These are phyloP conservation scores for Pyrus pyrifolia DNA, from an alignment of 306 rosid species.

Conservation along the genomic window DNA sequence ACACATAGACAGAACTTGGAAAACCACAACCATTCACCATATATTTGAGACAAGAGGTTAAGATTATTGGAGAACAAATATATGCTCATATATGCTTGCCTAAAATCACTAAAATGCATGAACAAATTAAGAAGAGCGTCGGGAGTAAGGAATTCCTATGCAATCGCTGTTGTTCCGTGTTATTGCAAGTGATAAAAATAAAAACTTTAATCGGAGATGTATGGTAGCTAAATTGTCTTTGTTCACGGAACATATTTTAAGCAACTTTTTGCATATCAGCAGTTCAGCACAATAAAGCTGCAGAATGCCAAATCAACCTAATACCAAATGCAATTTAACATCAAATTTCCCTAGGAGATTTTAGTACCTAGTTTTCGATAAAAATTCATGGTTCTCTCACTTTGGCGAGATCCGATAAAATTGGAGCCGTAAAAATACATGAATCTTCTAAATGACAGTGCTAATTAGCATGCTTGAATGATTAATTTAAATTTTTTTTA, in stretches of 20 bases:
- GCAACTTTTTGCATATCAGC: not conserved
- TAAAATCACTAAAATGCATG: not conserved
- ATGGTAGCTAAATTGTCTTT: not conserved
- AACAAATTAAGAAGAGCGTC: not conserved
- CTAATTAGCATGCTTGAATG: not conserved
- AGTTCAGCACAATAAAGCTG: not conserved
- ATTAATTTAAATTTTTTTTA: not conserved
- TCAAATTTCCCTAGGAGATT: not conserved
- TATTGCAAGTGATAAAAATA: not conserved
- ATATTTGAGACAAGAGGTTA: not conserved
- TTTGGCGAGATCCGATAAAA: no score
- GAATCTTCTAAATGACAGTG: not conserved
- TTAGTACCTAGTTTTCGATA: not conserved
- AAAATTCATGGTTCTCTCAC: not conserved
- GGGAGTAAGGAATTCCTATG: not conserved
- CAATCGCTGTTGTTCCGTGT: not conserved
- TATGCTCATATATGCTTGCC: not conserved
- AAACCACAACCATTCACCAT: not conserved
- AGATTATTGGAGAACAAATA: not conserved
- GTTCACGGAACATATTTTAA: not conserved
- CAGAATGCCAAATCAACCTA: not conserved
- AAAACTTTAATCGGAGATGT: not conserved
- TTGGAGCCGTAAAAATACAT: not conserved
- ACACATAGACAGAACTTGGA: not conserved
- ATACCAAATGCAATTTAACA: not conserved